phyloP scores from a whole-genome alignment of 257 asterid species.

The Gynochthodes officinalis region DNA sequence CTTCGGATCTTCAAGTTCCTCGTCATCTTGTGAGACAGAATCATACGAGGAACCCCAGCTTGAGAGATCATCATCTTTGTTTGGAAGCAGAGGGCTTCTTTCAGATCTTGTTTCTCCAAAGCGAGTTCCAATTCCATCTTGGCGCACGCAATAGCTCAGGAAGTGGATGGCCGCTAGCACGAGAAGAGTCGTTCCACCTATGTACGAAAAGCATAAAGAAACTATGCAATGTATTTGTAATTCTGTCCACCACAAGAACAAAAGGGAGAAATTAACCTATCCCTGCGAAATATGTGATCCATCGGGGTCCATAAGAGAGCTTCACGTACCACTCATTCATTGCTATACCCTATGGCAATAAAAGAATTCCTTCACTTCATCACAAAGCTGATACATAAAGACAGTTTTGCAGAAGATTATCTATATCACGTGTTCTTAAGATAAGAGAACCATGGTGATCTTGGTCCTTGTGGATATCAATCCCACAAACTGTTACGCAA shows the following conservation, averaged over 20 bases:
- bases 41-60: conserved; percentile 56
- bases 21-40: conserved; percentile 47
- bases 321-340: conserved; percentile 43
- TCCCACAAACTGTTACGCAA: background rate
- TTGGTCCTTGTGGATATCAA: background rate
- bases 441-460: no score
- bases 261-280: conserved; percentile 43
- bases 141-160: conserved; percentile 26
- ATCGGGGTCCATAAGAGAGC: conserved; percentile 69
- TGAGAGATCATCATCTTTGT: conserved; percentile 44
- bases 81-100: conserved; percentile 54
- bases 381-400: background rate
- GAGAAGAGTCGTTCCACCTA: conserved; percentile 56
- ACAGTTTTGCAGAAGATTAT: no score
- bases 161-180: conserved; percentile 38
- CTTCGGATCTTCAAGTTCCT: conserved; percentile 31
- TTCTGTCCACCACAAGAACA: background rate
- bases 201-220: conserved; percentile 16
- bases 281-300: conserved; percentile 59
- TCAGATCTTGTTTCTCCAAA: conserved; percentile 33
- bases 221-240: conserved; percentile 3
- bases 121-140: conserved; percentile 29
- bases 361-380: background rate
- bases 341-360: conserved; percentile 41
- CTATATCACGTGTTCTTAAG: no score